Percentiles rank a stretch among this genome's conserved stretches.
Evolutionary conservation across 306 rosid genomes (phyloP).

Genomic region (Sesbania bispinosa): DNA sequence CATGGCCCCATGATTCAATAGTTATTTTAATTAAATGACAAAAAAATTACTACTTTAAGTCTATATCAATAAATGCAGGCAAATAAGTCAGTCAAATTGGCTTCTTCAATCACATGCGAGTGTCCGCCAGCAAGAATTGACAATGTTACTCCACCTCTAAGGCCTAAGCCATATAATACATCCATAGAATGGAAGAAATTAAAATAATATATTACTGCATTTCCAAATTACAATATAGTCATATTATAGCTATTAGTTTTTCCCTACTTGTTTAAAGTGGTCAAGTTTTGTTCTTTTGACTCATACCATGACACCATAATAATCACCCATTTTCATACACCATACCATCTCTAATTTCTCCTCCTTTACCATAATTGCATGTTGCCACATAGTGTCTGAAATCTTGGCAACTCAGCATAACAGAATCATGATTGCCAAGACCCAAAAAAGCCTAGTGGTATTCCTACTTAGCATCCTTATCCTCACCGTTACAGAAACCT

Average conservation of each 20-base stretch:
- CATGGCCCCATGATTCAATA: neutral
- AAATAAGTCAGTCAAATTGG: conserved; percentile 6
- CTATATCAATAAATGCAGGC: neutral
- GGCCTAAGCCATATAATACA: no score
- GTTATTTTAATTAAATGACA: neutral
- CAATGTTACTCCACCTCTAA: no score
- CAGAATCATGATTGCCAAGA: conserved; percentile 8
- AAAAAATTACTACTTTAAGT: neutral
- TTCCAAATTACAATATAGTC: neutral
- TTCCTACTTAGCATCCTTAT: neutral
- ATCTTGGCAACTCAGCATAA: neutral
- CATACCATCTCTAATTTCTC: neutral
- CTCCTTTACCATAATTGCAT: neutral
- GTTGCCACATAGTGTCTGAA: neutral
- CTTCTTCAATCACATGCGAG: neutral
- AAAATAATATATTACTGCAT: neutral
- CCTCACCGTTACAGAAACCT: conserved; percentile 5
- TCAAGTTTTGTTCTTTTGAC: neutral
- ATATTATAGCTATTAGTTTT: neutral
- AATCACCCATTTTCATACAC: neutral
- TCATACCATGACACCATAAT: neutral
- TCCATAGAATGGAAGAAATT: no score
- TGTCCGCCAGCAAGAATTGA: neutral
- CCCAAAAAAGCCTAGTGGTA: neutral
- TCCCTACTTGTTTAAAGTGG: neutral